Evolutionary conservation across 2,329 filamentous ascomycete species (phyloP), one percentile per base, ranked within the genome.

Genomic region (Phaeosphaeria sp.): DNA sequence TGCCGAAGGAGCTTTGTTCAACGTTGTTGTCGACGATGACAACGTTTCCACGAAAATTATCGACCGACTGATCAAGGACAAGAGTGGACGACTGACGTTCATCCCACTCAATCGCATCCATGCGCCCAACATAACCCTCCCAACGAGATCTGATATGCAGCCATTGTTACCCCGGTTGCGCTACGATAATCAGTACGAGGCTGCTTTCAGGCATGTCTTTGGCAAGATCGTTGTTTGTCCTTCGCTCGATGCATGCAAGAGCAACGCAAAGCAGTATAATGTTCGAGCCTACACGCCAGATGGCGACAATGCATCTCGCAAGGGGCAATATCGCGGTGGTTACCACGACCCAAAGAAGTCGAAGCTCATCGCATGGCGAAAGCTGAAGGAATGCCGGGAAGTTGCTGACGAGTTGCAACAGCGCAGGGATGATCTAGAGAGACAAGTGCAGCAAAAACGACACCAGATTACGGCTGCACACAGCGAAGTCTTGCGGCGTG

Each of bases 211-310:
- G 72, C 93, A 97, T 74, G 92, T 99, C 0, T 99, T 99, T 78
- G 95, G 93, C 47, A 96, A 92, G 77, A 95, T 92, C 0, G 92
- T 99, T 51, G 90, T 99, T 55, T 98, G 95, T 66, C 93, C 94
- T 2, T 96, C 92, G 66, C 81, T 99, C 61, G 87, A 91, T 49
- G 87, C 97, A 57, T 95, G 93, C 48, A 87, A 91, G 13, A 93
- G 97, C 72, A 97, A 97, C 74, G 92, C 95, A 21, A 88, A 94
- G 70, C 96, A 91, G 68, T 94, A 98, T 70, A 91, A 91, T 18
- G 89, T 98, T 22, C 93, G 93, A 68, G 93, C 92, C 33, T 97
- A 99, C 65, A 99, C 95, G 0, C 91, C 92, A 3, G 93, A 98
- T 56, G 95, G 95, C 76, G 94, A 98, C 77, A 92, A 92, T 30